These are phyloP conservation scores for Panicum virgatum DNA, from an alignment of 202 grass and related monocot species.

Conservation along the genomic window DNA sequence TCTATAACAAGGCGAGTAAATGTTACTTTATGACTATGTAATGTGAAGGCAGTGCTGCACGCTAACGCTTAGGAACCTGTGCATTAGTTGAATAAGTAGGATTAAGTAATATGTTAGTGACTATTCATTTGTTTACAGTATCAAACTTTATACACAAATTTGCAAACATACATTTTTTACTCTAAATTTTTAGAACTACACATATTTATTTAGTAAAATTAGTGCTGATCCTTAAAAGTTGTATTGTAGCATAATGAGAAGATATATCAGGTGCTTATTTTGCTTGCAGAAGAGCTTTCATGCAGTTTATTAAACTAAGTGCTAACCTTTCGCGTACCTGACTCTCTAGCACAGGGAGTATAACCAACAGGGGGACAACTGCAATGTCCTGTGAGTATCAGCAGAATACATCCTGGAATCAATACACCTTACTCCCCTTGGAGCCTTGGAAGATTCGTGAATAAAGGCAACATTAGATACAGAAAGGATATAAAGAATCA, in stretches of 20 bases:
- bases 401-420: constrained; percentile 35
- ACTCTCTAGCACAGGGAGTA: constrained; percentile 96
- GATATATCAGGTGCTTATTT: background rate
- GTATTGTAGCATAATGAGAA: background rate
- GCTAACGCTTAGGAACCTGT: background rate
- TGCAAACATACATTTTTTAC: background rate
- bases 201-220: background rate
- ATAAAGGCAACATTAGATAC: background rate
- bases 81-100: background rate
- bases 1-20: constrained; percentile 58
- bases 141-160: background rate
- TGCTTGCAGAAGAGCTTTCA: constrained; percentile 12
- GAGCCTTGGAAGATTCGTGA: constrained; percentile 23
- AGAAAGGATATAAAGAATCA: constrained; percentile 11
- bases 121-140: background rate
- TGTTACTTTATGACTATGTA: background rate
- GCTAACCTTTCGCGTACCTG: constrained; percentile 93
- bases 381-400: constrained; percentile 84
- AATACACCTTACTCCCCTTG: constrained; percentile 20
- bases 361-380: constrained; percentile 92
- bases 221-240: background rate
- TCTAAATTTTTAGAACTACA: background rate
- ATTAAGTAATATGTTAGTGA: background rate
- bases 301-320: constrained; percentile 42
- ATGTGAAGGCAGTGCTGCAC: background rate